A percentile compares a stretch with the other conserved stretches of the same genome.
These are phyloP conservation scores for Umbelopsis sp. DNA, from an alignment of 192 early-diverging fungal species.

Conservation along the genomic window DNA sequence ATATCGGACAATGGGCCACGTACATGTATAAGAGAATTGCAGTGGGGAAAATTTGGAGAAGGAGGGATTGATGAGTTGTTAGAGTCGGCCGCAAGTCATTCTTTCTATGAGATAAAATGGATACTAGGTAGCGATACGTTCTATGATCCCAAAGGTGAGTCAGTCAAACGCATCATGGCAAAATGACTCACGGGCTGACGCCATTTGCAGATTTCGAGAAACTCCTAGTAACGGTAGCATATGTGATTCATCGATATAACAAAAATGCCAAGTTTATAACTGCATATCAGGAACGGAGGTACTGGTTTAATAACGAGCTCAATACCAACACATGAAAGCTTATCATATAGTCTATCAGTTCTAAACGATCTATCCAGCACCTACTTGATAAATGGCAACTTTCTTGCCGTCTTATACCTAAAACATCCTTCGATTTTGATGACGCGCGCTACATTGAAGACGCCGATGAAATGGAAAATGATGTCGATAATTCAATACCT, in stretches of 20 bases:
- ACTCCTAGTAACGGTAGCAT: constrained; percentile 63
- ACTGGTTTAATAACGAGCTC: not conserved
- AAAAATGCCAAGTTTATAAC: constrained; percentile 62
- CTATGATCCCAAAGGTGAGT: constrained; percentile 56
- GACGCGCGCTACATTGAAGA: constrained; percentile 33
- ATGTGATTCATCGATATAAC: constrained; percentile 57
- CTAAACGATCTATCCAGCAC: constrained; percentile 64
- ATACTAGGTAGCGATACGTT: constrained; percentile 62
- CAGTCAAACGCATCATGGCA: not conserved
- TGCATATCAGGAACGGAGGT: constrained; percentile 72
- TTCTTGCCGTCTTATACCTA: constrained; percentile 40
- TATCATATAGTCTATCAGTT: constrained; percentile 29
- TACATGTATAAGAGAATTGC: constrained; percentile 46
- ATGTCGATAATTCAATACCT: not conserved
- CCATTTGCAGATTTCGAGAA: constrained; percentile 61
- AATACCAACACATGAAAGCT: not conserved
- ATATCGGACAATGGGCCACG: constrained; percentile 17
- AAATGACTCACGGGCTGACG: not conserved
- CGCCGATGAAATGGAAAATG: not conserved
- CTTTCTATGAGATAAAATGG: constrained; percentile 41
- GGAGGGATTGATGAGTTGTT: constrained; percentile 46
- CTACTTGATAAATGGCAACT: constrained; percentile 65
- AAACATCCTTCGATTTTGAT: constrained; percentile 42
- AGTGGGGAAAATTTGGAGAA: constrained; percentile 50
- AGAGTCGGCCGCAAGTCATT: constrained; percentile 24